Conservation (phyloP, 768 basidiomycete genomes). For the Amanita thiersii region DNA sequence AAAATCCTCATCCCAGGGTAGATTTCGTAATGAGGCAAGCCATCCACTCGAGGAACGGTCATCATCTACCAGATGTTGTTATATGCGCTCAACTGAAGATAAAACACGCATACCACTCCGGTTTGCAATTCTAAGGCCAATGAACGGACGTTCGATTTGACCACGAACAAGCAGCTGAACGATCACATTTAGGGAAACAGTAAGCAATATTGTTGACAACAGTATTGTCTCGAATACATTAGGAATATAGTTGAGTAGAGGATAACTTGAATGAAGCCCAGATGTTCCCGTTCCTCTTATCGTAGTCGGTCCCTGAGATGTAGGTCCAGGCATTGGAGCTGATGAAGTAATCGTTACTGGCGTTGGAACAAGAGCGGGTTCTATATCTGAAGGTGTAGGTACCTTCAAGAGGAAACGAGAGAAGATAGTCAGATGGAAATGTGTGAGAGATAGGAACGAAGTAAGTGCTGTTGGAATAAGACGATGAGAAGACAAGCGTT, state of each 20-base stretch:
- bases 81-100: neutral
- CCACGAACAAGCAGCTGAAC: slow-evolving; percentile 64
- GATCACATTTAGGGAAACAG: slow-evolving; percentile 51
- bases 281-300: neutral
- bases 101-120: slow-evolving; percentile 18
- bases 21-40: slow-evolving; percentile 18
- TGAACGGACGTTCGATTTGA: slow-evolving; percentile 47
- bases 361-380: slow-evolving; percentile 9
- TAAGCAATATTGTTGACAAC: slow-evolving; percentile 46
- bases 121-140: slow-evolving; percentile 34
- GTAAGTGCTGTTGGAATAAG: slow-evolving; percentile 61
- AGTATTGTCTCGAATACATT: slow-evolving; percentile 65
- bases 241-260: slow-evolving; percentile 67
- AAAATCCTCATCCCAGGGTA: slow-evolving; percentile 67
- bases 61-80: slow-evolving; percentile 9
- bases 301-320: slow-evolving; percentile 1
- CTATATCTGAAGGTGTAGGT: neutral
- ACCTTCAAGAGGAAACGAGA: slow-evolving; percentile 15
- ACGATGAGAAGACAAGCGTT: slow-evolving; percentile 57
- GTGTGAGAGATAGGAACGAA: slow-evolving; percentile 49
- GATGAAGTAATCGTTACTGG: slow-evolving; percentile 11
- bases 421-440: slow-evolving; percentile 61
- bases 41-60: slow-evolving; percentile 9
- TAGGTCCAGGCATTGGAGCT: slow-evolving; percentile 9
- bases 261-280: slow-evolving; percentile 31